Percentiles rank a stretch among this genome's conserved stretches.
phyloP scores from a whole-genome alignment of 148 eudicot genomes.

The Dysphania ambrosioides region DNA sequence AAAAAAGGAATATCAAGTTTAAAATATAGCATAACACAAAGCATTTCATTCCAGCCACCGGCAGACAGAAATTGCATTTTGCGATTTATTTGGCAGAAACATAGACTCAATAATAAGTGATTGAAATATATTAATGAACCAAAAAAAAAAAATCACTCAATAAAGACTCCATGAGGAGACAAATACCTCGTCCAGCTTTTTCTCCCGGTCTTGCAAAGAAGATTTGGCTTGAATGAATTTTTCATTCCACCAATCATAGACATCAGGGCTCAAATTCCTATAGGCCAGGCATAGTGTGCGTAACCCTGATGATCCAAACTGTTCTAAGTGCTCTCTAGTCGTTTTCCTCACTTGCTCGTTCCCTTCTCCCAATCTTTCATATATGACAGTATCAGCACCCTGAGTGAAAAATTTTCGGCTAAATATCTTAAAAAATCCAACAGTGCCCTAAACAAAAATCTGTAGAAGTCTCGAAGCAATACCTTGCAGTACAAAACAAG shows the following conservation, averaged over 20 bases:
- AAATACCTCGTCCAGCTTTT: slow-evolving; percentile 85
- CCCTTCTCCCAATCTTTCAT: slow-evolving; percentile 71
- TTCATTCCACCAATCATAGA: slow-evolving; percentile 87
- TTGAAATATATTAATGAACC: too few species aligned
- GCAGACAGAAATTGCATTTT: neutral
- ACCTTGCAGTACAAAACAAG: slow-evolving; percentile 97
- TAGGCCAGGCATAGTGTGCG: slow-evolving; percentile 95
- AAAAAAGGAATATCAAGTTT: neutral
- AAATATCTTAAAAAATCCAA: slow-evolving; percentile 7
- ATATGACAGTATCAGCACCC: slow-evolving; percentile 98
- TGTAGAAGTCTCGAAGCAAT: slow-evolving; percentile 18
- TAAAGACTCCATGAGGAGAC: slow-evolving; percentile 7
- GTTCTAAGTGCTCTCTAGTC: slow-evolving; percentile 84
- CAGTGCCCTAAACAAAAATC: neutral
- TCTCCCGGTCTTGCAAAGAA: slow-evolving; percentile 85
- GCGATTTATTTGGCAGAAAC: neutral
- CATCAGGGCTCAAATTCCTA: slow-evolving; percentile 53
- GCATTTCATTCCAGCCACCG: neutral
- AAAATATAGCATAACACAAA: neutral
- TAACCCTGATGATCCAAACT: slow-evolving; percentile 89
- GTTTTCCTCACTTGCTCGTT: slow-evolving; percentile 56
- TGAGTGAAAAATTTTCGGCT: slow-evolving; percentile 30
- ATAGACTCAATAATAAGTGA: too few species aligned
- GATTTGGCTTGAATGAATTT: slow-evolving; percentile 94
- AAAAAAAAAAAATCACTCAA: neutral